A percentile compares a stretch with the other conserved stretches of the same genome.
These are phyloP conservation scores for Erysimum pusillum DNA, from an alignment of 441 rosid species.

Conservation along the genomic window DNA sequence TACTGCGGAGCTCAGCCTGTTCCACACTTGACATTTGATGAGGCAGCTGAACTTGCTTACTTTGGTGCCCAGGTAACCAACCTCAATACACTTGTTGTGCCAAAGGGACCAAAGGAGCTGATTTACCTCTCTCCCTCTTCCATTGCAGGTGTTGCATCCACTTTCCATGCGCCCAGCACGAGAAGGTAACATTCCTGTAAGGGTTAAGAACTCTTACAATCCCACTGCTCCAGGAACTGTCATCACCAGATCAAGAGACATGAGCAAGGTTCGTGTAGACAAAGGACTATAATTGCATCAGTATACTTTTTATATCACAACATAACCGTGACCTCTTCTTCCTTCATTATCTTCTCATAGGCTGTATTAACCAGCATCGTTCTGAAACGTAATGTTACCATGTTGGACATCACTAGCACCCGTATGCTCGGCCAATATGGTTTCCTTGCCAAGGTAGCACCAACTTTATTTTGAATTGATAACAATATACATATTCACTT, in stretches of 20 bases:
- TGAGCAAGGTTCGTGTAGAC: constrained; percentile 16
- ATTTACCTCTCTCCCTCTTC: background rate
- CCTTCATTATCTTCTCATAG: constrained; percentile 2
- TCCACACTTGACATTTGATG: constrained; percentile 23
- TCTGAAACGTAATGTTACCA: constrained; percentile 20
- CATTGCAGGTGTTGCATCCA: constrained; percentile 17
- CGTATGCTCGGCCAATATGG: constrained; percentile 26
- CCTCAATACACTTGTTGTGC: background rate
- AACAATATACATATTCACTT: background rate
- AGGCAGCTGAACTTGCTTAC: constrained; percentile 25
- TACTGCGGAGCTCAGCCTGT: constrained; percentile 18
- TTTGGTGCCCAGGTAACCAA: constrained; percentile 21
- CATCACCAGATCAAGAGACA: constrained; percentile 25
- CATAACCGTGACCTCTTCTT: background rate
- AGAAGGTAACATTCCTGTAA: constrained; percentile 24
- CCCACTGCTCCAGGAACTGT: constrained; percentile 23
- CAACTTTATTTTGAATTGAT: background rate
- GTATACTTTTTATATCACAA: background rate
- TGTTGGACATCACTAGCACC: constrained; percentile 22
- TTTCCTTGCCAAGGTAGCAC: constrained; percentile 20
- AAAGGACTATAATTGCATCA: background rate
- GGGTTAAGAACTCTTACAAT: constrained; percentile 28
- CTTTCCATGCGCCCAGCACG: constrained; percentile 11
- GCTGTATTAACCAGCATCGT: constrained; percentile 25
- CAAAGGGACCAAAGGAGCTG: background rate